phyloP scores from a whole-genome alignment of 345 rosid species.

The Orychophragmus violaceus region DNA sequence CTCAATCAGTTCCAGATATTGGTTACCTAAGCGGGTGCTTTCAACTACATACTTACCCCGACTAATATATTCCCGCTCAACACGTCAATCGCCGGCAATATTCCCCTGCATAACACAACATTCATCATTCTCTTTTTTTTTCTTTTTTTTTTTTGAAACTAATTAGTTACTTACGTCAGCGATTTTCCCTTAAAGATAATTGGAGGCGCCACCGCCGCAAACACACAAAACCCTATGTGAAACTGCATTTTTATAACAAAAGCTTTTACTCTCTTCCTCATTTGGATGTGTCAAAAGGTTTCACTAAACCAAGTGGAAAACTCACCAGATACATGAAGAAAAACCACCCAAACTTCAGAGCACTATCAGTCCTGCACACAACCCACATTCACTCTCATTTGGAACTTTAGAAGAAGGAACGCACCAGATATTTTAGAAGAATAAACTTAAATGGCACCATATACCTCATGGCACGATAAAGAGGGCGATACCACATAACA shows the following conservation, averaged over 20 bases:
- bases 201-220: constrained; percentile 86
- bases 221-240: constrained; percentile 77
- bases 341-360: constrained; percentile 91
- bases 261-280: background rate
- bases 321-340: constrained; percentile 69
- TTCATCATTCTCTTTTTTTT: background rate
- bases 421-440: background rate
- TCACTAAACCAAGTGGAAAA: background rate
- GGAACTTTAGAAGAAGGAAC: background rate
- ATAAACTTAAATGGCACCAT: background rate
- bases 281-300: background rate
- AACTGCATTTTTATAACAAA: constrained; percentile 43
- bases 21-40: background rate
- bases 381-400: background rate
- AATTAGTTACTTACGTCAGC: constrained; percentile 58
- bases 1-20: background rate
- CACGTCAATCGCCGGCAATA: constrained; percentile 83
- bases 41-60: constrained; percentile 73
- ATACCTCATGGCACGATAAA: background rate
- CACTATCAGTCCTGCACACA: constrained; percentile 85
- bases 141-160: background rate
- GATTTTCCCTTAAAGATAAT: constrained; percentile 88
- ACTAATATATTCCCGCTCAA: constrained; percentile 47
- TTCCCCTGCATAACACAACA: constrained; percentile 53
- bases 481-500: constrained; percentile 21